Evolutionary conservation across 2,329 filamentous ascomycete genomes (phyloP).

Genomic region (Dryadomyces sulphureus): DNA sequence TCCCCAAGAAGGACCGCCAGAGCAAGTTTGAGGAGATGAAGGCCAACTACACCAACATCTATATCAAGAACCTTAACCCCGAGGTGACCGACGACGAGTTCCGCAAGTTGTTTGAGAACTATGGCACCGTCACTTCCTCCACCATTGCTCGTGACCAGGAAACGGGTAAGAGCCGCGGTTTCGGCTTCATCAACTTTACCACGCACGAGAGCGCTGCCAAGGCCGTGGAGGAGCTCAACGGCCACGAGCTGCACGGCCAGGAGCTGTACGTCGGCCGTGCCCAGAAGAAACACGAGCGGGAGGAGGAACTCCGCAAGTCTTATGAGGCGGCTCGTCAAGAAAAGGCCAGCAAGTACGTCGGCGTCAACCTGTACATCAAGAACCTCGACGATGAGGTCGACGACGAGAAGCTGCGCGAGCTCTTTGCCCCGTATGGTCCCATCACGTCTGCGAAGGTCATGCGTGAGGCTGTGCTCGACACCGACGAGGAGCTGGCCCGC

Average conservation of each 20-base stretch:
- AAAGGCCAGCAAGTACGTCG: conserved; percentile 98
- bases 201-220: conserved; percentile 74
- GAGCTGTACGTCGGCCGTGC: conserved; percentile 96
- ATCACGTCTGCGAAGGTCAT: conserved; percentile 99
- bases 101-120: conserved; percentile 81
- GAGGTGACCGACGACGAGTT: conserved; percentile 90
- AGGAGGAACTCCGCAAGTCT: conserved; percentile 97
- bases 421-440: conserved; percentile 81
- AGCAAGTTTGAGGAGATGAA: conserved; percentile 99
- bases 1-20: conserved; percentile 99
- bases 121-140: conserved; percentile 87
- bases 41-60: conserved; percentile 99
- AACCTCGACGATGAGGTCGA: conserved; percentile 95
- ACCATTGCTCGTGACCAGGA: conserved; percentile 81
- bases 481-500: conserved; percentile 39
- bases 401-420: conserved; percentile 89
- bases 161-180: conserved; percentile 79
- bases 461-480: conserved; percentile 58
- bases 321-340: conserved; percentile 95
- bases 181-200: conserved; percentile 92
- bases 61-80: conserved; percentile 90
- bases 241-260: conserved; percentile 83
- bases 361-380: conserved; percentile 99
- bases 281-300: conserved; percentile 98
- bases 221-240: conserved; percentile 85